Evolutionary conservation across 352 stramenopile genomes (phyloP), one percentile per base, ranked within the genome.

Genomic region (Pythium diclinum): DNA sequence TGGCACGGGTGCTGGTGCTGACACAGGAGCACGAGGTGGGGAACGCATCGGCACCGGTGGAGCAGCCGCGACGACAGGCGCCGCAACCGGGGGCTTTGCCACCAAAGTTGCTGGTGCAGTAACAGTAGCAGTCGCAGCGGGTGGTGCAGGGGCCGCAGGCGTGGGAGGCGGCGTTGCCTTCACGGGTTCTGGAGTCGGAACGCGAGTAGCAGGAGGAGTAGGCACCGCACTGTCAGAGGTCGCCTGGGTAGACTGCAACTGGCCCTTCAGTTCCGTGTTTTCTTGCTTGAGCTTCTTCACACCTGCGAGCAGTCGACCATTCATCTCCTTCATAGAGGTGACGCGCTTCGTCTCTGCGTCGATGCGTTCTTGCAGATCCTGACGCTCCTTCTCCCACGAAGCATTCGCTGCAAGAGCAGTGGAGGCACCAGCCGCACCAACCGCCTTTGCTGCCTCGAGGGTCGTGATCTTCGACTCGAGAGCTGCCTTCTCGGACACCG

Each of bases 251-350:
- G 44, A 32, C n/a, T 61, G n/a, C 9, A 71, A 55, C 30, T 89
- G 70, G 13, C 77, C 74, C 71, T 91, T 89, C 7, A 93, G 60
- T 56, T 93, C 78, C 16, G 67, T 79, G 62, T 91, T 93, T 54
- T 91, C 81, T 70, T 93, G 87, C 66, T 88, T 89, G 28, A 90
- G 49, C 28, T 46, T 78, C 65, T 90, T 93, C 36, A 91, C 46
- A 49, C 81, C 79, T n/a, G 68, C 76, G 71, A 93, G 79, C 19
- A 94, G 40, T 13, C 80, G 79, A 9, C 73, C 68, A 56, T 91
- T 94, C 51, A 93, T 86, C 14, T 90, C 80, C 68, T 89, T 91
- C 40, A 94, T 60, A 58, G 89, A 79, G 17, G 61, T 75, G 21
- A 72, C 77, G 58, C 85, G 84, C 74, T 91, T 89, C 10, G 74